A percentile compares a stretch with the other conserved stretches of the same genome.
Evolutionary conservation across 2,329 filamentous ascomycete species (phyloP).

Genomic region (Clarireedia monteithiana): DNA sequence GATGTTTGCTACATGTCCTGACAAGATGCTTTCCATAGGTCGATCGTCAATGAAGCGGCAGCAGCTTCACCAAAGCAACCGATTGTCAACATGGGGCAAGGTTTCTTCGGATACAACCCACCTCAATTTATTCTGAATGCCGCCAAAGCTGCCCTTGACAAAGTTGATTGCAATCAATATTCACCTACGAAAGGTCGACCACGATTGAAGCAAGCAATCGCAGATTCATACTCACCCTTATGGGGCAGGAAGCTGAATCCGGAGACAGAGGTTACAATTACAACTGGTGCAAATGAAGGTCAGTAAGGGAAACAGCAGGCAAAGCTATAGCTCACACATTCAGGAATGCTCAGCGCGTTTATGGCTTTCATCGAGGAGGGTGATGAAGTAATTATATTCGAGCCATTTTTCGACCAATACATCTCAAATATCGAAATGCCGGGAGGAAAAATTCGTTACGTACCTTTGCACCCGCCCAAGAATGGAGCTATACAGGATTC

Average conservation of each 20-base stretch:
- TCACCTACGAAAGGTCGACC: conserved; percentile 91
- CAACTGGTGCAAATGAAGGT: conserved; percentile 81
- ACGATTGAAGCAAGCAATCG: conserved; percentile 84
- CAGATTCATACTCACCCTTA: conserved; percentile 82
- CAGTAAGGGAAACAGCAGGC: conserved; percentile 7
- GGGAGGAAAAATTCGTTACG: conserved; percentile 88
- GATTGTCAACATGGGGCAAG: conserved; percentile 58
- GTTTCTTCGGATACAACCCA: conserved; percentile 89
- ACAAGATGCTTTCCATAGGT: conserved; percentile 34
- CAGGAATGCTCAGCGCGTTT: conserved; percentile 88
- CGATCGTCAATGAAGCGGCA: conserved; percentile 59
- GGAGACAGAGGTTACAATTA: conserved; percentile 90
- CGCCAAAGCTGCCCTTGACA: conserved; percentile 80
- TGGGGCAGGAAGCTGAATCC: conserved; percentile 79
- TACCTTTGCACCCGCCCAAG: conserved; percentile 83
- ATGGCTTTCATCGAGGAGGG: conserved; percentile 95
- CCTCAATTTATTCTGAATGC: conserved; percentile 85
- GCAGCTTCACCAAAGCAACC: conserved; percentile 54
- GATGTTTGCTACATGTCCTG: background rate
- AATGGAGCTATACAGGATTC: conserved; percentile 73
- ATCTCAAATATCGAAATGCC: conserved; percentile 99
- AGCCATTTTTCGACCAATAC: conserved; percentile 99
- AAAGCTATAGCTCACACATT: conserved; percentile 8
- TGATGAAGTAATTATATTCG: conserved; percentile 96
- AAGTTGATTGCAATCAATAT: conserved; percentile 98